Conservation (phyloP, 352 stramenopile species). For the Phytophthora sp. region DNA sequence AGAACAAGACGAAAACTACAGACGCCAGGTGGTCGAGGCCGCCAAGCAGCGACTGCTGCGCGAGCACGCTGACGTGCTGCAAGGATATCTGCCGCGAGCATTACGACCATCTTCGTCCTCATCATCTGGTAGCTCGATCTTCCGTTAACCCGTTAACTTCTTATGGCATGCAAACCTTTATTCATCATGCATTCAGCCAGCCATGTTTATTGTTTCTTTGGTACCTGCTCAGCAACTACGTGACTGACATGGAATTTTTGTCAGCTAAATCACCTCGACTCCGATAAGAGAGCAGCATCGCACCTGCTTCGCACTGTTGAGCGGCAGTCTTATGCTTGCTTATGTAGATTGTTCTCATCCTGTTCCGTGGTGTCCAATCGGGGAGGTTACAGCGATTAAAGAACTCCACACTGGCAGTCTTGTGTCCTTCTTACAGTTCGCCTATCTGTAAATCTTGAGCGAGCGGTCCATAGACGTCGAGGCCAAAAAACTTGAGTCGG, state of each 20-base stretch:
- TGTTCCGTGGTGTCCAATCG: background rate
- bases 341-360: background rate
- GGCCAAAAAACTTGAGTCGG: constrained; percentile 66
- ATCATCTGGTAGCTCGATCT: constrained; percentile 28
- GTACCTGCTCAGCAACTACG: constrained; percentile 6
- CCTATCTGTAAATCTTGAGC: constrained; percentile 79
- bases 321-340: constrained; percentile 1
- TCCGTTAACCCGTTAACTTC: constrained; percentile 26
- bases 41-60: constrained; percentile 84
- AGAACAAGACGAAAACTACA: constrained; percentile 82
- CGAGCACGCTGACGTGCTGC: constrained; percentile 84
- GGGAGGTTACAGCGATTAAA: background rate
- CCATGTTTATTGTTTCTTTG: constrained; percentile 28
- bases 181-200: constrained; percentile 9
- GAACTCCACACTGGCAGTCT: background rate
- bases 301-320: constrained; percentile 20
- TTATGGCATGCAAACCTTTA: constrained; percentile 24
- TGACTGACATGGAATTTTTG: constrained; percentile 12
- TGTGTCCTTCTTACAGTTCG: background rate
- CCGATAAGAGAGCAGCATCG: constrained; percentile 2
- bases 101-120: constrained; percentile 45
- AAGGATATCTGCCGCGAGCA: constrained; percentile 72
- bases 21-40: constrained; percentile 82
- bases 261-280: constrained; percentile 4
- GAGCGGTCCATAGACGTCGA: constrained; percentile 79